These are phyloP conservation scores for Umbelopsis ramanniana DNA, from an alignment of 192 early-diverging fungal species.

Conservation along the genomic window DNA sequence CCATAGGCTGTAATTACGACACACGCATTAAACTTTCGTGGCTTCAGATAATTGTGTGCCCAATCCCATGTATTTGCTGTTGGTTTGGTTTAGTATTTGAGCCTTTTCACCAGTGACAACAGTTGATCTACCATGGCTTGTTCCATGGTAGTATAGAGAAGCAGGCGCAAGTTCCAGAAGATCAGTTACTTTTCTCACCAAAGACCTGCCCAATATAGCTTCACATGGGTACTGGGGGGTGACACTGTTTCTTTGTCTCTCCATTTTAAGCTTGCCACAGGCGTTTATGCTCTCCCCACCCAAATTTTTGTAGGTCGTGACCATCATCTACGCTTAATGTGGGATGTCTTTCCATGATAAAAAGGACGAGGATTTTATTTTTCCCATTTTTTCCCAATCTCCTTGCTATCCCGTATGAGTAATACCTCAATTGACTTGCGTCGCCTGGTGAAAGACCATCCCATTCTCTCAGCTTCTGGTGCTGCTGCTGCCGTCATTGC, in stretches of 20 bases:
- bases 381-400: background rate
- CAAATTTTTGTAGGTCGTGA: background rate
- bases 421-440: background rate
- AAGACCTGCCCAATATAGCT: background rate
- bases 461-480: slow-evolving; percentile 2
- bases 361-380: background rate
- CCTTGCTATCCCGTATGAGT: background rate
- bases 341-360: background rate
- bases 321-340: background rate
- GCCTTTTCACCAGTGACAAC: no score
- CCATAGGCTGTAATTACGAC: no score
- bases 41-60: no score
- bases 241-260: background rate
- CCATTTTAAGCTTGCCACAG: background rate
- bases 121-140: no score
- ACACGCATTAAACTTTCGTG: no score
- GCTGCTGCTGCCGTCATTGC: slow-evolving; percentile 24
- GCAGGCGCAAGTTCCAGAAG: background rate
- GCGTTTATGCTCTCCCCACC: background rate
- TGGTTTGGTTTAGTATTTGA: no score
- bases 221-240: slow-evolving; percentile 6
- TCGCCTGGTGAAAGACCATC: slow-evolving; percentile 10
- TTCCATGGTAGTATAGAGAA: background rate
- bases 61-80: no score
- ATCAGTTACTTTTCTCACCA: background rate